These are phyloP conservation scores for Myxozyma melibiosi DNA, from an alignment of 805 yeast species.

Conservation along the genomic window DNA sequence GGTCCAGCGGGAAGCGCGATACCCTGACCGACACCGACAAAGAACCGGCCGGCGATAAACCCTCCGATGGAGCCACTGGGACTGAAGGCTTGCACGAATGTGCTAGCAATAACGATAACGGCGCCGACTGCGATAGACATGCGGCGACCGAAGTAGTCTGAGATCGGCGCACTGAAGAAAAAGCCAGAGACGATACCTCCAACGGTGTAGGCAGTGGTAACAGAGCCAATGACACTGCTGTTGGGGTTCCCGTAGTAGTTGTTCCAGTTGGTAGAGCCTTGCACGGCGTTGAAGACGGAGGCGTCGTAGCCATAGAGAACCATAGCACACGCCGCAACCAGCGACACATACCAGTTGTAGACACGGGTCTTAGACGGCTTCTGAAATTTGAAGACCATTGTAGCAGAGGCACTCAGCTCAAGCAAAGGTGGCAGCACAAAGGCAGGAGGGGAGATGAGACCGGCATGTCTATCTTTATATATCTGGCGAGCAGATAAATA, in stretches of 20 bases:
- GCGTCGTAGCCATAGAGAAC: constrained; percentile 38
- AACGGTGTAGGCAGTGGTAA: constrained; percentile 35
- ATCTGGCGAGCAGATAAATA: too few relatives aligned
- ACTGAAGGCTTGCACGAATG: constrained; percentile 59
- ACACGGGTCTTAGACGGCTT: constrained; percentile 18
- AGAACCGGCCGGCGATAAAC: constrained; percentile 54
- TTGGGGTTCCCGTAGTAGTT: constrained; percentile 32
- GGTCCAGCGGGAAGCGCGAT: constrained; percentile 54
- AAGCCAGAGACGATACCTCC: constrained; percentile 35
- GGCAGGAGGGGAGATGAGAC: neutral
- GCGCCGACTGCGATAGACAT: constrained; percentile 46
- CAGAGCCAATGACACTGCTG: constrained; percentile 33
- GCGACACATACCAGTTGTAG: constrained; percentile 25
- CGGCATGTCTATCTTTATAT: too few relatives aligned
- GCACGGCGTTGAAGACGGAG: constrained; percentile 36
- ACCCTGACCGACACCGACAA: constrained; percentile 59
- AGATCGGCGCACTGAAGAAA: constrained; percentile 34
- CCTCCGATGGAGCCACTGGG: constrained; percentile 52
- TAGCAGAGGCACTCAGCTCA: neutral
- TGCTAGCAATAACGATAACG: constrained; percentile 68
- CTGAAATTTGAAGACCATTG: neutral
- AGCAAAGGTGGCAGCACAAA: neutral
- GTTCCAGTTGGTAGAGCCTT: constrained; percentile 35
- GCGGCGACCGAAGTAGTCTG: constrained; percentile 33
- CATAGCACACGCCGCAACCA: constrained; percentile 36